Evolutionary conservation across 2,329 filamentous ascomycete genomes (phyloP), one percentile per base, ranked within the genome.

Genomic region (Penicillium rolfsii): DNA sequence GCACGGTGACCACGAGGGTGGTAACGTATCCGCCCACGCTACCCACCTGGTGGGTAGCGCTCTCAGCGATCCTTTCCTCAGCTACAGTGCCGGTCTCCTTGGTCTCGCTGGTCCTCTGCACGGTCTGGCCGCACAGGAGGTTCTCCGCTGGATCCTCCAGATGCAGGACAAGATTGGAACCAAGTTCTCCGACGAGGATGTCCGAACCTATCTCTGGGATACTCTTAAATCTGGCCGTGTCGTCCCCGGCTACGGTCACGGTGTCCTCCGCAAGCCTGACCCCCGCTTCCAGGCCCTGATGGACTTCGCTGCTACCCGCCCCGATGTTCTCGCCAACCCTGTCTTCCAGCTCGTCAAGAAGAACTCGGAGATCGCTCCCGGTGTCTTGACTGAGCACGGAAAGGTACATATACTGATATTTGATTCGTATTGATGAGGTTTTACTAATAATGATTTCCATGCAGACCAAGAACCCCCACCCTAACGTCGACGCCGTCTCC

Each of bases 1-100:
- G 5, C 95, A 99, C 79, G 95, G 95, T 65, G 95, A 99, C 79
- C 95, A 99, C 81, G 95, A 99, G 80, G 95, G 95, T 64, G 95
- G 95, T 60, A 99, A 99, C 71, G 95, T 99, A 64, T 97, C 93
- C 41, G 95, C 95, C 0, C 95, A 99, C 76, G 82, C 95, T 30
- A 98, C 95, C 7, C 95, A 99, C 78, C 84, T 99, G 41, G 95
- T 99, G 58, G 95, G 95, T 55, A 96, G 91, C 70, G 95, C 95
- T 22, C 87, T 99, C 59, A 95, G 91, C 72, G 95, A 98, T 72
- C 92, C 94, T 5, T 98, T 95, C 86, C 85, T 99, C 65, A 95
- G 91, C 73, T 98, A 98, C 84, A 95, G 91, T 69, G 95, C 95
- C 59, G 95, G 95, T 77, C 87, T 99, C 5, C 91, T 97, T 75